Evolutionary conservation across 352 stramenopile species (phyloP).

Genomic region (Globisporangium echinulatum): DNA sequence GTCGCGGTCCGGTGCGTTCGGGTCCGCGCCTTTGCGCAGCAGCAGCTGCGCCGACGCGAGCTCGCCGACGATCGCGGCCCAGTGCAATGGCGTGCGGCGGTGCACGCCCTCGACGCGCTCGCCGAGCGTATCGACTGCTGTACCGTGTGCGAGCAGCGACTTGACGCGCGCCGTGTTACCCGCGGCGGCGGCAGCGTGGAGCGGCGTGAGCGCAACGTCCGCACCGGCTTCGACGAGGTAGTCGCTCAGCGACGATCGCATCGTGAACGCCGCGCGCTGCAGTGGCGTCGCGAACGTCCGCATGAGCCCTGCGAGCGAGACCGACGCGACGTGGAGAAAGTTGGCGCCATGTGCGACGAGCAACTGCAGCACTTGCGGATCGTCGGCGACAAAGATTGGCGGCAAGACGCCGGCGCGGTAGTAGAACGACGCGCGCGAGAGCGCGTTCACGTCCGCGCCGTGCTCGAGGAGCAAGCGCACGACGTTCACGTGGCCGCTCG

Average conservation of each 20-base stretch:
- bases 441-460: constrained; percentile 48
- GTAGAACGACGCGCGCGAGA: constrained; percentile 64
- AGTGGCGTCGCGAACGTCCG: constrained; percentile 43
- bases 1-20: constrained; percentile 51
- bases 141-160: constrained; percentile 31
- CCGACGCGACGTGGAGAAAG: constrained; percentile 51
- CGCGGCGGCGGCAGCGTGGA: constrained; percentile 60
- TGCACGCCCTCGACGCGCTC: constrained; percentile 60
- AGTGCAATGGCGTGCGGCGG: constrained; percentile 63
- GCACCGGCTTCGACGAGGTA: constrained; percentile 56
- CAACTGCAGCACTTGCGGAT: constrained; percentile 60
- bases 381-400: constrained; percentile 70
- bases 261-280: constrained; percentile 61
- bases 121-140: constrained; percentile 40
- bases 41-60: constrained; percentile 27
- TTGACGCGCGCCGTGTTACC: constrained; percentile 38
- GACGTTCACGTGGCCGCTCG: constrained; percentile 52
- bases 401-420: constrained; percentile 46
- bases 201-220: constrained; percentile 71
- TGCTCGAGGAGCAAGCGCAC: constrained; percentile 54
- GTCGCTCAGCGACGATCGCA: constrained; percentile 51
- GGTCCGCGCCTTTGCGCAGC: constrained; percentile 36
- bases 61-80: constrained; percentile 55
- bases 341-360: constrained; percentile 60
- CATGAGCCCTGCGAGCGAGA: constrained; percentile 31